A percentile compares a stretch with the other conserved stretches of the same genome.
Evolutionary conservation across 2,329 filamentous ascomycete species (phyloP).

Genomic region (Ascocoryne sarcoides): DNA sequence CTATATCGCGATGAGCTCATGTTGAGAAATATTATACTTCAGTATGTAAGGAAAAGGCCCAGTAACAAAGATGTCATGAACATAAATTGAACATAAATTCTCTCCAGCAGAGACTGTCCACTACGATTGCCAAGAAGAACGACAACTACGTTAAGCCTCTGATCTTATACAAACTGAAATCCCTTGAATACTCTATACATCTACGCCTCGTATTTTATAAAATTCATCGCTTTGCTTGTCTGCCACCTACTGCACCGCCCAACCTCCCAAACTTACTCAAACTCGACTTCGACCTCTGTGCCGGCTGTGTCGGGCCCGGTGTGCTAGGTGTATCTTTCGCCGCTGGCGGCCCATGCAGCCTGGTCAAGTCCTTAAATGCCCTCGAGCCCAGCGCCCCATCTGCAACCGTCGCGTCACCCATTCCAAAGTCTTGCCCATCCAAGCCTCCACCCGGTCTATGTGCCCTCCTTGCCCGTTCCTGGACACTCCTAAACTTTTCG

Average conservation of each 20-base stretch:
- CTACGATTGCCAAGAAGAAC: too few species aligned
- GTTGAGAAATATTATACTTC: too few species aligned
- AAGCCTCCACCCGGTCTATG: slow-evolving; percentile 45
- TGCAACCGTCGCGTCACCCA: not conserved
- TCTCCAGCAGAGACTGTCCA: too few species aligned
- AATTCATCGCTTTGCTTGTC: slow-evolving; percentile 39
- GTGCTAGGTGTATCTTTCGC: slow-evolving; percentile 40
- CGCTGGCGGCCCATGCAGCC: slow-evolving; percentile 31
- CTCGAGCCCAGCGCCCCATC: slow-evolving; percentile 25
- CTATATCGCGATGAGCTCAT: too few species aligned
- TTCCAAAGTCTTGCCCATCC: slow-evolving; percentile 41
- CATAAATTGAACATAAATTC: too few species aligned
- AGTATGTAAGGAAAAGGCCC: too few species aligned
- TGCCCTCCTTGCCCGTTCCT: slow-evolving; percentile 71
- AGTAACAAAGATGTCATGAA: too few species aligned
- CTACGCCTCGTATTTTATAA: slow-evolving; percentile 1
- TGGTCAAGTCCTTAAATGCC: slow-evolving; percentile 30
- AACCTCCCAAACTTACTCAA: slow-evolving; percentile 63
- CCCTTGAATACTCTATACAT: too few species aligned
- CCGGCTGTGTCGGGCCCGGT: slow-evolving; percentile 31
- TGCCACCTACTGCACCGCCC: slow-evolving; percentile 58
- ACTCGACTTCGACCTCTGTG: slow-evolving; percentile 51
- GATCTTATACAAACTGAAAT: too few species aligned
- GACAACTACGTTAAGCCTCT: too few species aligned
- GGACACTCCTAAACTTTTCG: slow-evolving; percentile 87